Evolutionary conservation across 495 filamentous ascomycete genomes (phyloP).

Genomic region (Cercophora sp.): DNA sequence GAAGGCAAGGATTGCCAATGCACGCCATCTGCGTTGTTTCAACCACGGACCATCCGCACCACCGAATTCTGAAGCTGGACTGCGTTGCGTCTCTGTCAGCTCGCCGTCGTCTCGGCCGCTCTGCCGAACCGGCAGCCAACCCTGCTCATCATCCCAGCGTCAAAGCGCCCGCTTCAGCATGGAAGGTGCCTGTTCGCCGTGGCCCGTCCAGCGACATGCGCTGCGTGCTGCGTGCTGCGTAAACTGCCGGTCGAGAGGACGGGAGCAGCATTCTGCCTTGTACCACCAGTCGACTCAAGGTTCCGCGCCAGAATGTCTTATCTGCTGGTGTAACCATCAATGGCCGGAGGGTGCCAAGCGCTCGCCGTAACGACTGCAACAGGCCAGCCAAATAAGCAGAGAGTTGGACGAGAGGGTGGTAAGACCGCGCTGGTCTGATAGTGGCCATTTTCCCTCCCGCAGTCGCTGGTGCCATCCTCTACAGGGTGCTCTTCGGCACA

Average conservation of each 20-base stretch:
- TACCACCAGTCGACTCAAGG: too few relatives aligned
- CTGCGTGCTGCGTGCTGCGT: too few relatives aligned
- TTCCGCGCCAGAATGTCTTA: background rate
- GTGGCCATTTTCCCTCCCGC: background rate
- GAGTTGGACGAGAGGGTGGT: background rate
- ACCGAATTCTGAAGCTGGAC: background rate
- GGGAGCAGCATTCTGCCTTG: too few relatives aligned
- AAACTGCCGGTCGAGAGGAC: too few relatives aligned
- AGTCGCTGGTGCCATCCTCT: background rate
- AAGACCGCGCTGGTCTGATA: slow-evolving; percentile 1
- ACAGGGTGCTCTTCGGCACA: too few relatives aligned
- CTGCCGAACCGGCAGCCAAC: background rate
- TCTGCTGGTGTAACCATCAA: background rate
- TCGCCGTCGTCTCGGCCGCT: slow-evolving; percentile 3
- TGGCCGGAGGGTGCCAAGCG: background rate
- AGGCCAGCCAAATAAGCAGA: background rate
- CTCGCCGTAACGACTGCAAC: background rate
- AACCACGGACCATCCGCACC: slow-evolving; percentile 3
- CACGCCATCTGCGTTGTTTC: slow-evolving; percentile 5
- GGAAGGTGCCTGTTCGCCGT: too few relatives aligned
- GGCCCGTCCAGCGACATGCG: too few relatives aligned
- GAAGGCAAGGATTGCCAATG: background rate
- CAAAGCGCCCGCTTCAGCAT: background rate
- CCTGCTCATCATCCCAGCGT: background rate
- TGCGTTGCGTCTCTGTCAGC: too few relatives aligned